Evolutionary conservation across 2,329 filamentous ascomycete genomes (phyloP).

Genomic region (Clarireedia hainanense): DNA sequence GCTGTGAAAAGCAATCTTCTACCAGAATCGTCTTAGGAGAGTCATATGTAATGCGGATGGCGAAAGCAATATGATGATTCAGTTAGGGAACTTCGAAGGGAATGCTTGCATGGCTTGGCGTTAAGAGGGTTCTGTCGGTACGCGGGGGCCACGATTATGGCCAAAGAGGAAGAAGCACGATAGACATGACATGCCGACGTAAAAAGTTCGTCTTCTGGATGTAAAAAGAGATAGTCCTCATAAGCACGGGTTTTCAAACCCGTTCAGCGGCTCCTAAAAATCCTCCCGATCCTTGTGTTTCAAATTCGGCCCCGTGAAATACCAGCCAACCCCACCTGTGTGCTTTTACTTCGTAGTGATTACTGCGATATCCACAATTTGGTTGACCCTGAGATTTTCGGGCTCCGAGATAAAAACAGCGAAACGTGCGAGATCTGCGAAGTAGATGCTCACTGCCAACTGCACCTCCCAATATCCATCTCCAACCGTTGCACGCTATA

Average conservation of each 20-base stretch:
- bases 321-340: no score
- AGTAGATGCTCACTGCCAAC: no score
- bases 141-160: slow-evolving; percentile 7
- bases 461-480: no score
- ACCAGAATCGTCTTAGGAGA: slow-evolving; percentile 32
- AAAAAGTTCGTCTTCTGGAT: neutral
- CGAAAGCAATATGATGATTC: neutral
- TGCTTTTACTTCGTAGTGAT: no score
- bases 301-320: no score
- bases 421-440: no score
- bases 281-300: neutral
- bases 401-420: no score
- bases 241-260: slow-evolving; percentile 2
- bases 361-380: no score
- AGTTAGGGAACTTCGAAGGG: slow-evolving; percentile 8
- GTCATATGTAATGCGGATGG: slow-evolving; percentile 6
- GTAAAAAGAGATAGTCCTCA: slow-evolving; percentile 4
- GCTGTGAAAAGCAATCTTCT: slow-evolving; percentile 69
- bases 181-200: slow-evolving; percentile 4
- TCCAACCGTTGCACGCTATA: no score
- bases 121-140: slow-evolving; percentile 18
- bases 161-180: slow-evolving; percentile 8
- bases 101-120: slow-evolving; percentile 21
- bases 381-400: no score
- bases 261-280: neutral